A percentile compares a stretch with the other conserved stretches of the same genome.
Evolutionary conservation across 2,329 filamentous ascomycete species (phyloP).

Genomic region (Orbilia ellipsospora): DNA sequence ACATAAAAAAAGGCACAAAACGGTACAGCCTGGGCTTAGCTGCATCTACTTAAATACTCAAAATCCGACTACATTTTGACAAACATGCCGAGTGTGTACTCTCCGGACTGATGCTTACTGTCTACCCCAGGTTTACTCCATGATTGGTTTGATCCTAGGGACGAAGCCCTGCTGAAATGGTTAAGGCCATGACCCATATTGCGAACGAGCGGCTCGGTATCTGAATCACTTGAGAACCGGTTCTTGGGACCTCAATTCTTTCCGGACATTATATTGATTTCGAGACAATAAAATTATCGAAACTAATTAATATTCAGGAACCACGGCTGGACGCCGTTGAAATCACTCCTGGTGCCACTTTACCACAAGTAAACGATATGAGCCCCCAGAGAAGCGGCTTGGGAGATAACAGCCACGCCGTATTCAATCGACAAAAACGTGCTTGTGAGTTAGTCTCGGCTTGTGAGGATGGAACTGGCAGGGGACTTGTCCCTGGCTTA

Average conservation of each 20-base stretch:
- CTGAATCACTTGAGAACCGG: slow-evolving; percentile 8
- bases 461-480: slow-evolving; percentile 5
- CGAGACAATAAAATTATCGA: background rate
- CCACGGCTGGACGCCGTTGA: slow-evolving; percentile 9
- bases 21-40: slow-evolving; percentile 38
- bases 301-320: background rate
- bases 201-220: slow-evolving; percentile 50
- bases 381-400: slow-evolving; percentile 26
- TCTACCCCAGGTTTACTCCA: slow-evolving; percentile 54
- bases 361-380: slow-evolving; percentile 35
- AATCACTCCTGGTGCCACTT: slow-evolving; percentile 11
- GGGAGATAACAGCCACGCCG: slow-evolving; percentile 28
- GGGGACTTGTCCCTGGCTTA: slow-evolving; percentile 39
- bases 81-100: no score
- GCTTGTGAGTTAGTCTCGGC: slow-evolving; percentile 21
- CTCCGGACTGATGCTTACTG: slow-evolving; percentile 2
- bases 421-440: slow-evolving; percentile 45
- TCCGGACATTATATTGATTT: slow-evolving; percentile 19
- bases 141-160: slow-evolving; percentile 34
- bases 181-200: background rate
- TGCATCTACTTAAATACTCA: slow-evolving; percentile 33
- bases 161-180: slow-evolving; percentile 35
- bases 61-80: no score
- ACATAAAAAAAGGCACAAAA: slow-evolving; percentile 7
- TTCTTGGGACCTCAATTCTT: slow-evolving; percentile 44